Evolutionary conservation across 345 rosid genomes (phyloP).

Genomic region (Crucihimalaya himalaica): DNA sequence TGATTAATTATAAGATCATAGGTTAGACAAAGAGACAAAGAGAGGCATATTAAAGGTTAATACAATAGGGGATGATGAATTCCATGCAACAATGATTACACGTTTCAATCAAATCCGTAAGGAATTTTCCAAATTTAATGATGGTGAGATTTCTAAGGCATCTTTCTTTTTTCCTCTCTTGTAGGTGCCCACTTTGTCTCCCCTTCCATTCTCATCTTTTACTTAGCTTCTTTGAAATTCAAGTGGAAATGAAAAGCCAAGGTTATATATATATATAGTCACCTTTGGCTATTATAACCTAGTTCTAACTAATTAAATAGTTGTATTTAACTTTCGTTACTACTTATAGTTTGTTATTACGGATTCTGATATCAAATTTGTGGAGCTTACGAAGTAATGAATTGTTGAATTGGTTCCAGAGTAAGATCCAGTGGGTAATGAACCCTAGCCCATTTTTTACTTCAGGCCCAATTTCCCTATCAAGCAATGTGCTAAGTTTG

Average conservation of each 20-base stretch:
- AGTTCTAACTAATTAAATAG: too few relatives aligned
- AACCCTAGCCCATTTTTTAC: neutral
- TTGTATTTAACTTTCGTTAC: too few relatives aligned
- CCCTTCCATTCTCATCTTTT: neutral
- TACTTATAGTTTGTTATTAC: neutral
- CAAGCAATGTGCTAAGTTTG: neutral
- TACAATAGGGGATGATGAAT: conserved; percentile 50
- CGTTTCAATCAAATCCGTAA: conserved; percentile 58
- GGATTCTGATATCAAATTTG: neutral
- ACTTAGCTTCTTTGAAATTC: neutral
- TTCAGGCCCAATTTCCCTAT: conserved; percentile 1
- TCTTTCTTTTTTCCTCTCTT: conserved; percentile 31
- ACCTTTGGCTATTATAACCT: too few relatives aligned
- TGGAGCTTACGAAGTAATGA: neutral
- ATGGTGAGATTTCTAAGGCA: conserved; percentile 74
- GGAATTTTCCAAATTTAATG: conserved; percentile 59
- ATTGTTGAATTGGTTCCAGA: neutral
- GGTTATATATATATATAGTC: too few relatives aligned
- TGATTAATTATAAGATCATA: conserved; percentile 9
- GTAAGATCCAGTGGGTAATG: conserved; percentile 2
- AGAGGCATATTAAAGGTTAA: conserved; percentile 38
- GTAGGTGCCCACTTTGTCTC: conserved; percentile 59
- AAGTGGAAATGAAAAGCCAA: too few relatives aligned
- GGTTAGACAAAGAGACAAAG: conserved; percentile 49
- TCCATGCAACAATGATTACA: conserved; percentile 93